phyloP scores from a whole-genome alignment of 441 rosid genomes.

The Eutrema salsugineum region DNA sequence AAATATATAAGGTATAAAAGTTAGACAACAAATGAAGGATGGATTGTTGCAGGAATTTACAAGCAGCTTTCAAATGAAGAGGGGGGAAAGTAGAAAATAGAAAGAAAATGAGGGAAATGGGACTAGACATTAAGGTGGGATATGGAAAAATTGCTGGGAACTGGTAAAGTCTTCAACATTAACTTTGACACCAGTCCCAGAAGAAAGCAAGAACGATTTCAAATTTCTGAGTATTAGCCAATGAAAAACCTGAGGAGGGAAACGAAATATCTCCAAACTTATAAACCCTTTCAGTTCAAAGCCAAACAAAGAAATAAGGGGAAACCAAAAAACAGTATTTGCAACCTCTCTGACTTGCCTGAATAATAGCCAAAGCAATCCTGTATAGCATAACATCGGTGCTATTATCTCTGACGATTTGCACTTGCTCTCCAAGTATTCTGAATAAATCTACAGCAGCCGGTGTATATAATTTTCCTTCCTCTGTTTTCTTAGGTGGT shows the following conservation, averaged over 20 bases:
- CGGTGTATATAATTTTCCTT: slow-evolving; percentile 97
- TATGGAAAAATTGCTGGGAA: not conserved
- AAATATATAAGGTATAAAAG: not conserved
- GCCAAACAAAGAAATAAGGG: not conserved
- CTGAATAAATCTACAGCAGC: slow-evolving; percentile 99
- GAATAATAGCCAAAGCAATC: slow-evolving; percentile 92
- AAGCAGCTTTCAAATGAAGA: slow-evolving; percentile 5
- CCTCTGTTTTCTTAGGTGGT: slow-evolving; percentile 97
- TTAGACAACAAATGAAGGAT: not conserved
- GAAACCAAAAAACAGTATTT: slow-evolving; percentile 5
- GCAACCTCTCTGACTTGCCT: slow-evolving; percentile 54
- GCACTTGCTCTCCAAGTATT: slow-evolving; percentile 99
- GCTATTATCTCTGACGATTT: slow-evolving; percentile 97
- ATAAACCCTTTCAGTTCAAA: slow-evolving; percentile 1
- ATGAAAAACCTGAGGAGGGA: not conserved
- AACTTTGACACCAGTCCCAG: not conserved
- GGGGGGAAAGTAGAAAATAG: not conserved
- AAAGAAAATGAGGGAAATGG: not conserved
- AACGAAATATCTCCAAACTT: not conserved
- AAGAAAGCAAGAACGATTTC: not conserved
- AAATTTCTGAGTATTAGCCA: not conserved
- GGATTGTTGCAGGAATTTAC: not conserved
- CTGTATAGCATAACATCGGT: slow-evolving; percentile 96
- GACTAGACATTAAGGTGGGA: not conserved
- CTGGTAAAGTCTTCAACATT: not conserved